Evolutionary conservation across 768 basidiomycete species (phyloP).

Genomic region (Coprinopsis marcescibilis): DNA sequence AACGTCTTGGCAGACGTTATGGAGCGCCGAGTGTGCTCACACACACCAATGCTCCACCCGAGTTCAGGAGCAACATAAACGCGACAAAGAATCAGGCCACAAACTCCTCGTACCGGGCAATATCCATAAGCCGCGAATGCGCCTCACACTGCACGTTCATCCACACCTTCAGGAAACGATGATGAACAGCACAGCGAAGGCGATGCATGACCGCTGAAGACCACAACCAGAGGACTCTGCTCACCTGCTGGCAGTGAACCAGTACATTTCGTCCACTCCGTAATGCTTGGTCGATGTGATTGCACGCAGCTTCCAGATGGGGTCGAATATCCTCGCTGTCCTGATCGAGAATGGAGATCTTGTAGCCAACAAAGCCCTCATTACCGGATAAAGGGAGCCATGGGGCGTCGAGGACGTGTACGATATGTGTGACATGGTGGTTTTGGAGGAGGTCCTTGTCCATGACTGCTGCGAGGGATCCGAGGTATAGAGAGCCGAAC

Average conservation of each 20-base stretch:
- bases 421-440: conserved; percentile 51
- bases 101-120: no score
- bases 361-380: conserved; percentile 50
- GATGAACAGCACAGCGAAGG: no score
- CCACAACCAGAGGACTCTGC: conserved; percentile 12
- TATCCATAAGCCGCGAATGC: no score
- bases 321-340: conserved; percentile 56
- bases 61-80: no score
- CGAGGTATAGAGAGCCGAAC: conserved; percentile 60
- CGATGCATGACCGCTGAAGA: background rate
- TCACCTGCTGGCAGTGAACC: conserved; percentile 80
- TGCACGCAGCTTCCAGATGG: conserved; percentile 63
- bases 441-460: conserved; percentile 46
- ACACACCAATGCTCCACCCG: no score
- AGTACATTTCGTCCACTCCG: conserved; percentile 57
- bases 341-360: conserved; percentile 64
- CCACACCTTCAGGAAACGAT: no score
- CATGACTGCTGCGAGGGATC: conserved; percentile 55
- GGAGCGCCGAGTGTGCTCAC: no score
- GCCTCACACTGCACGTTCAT: no score
- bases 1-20: no score
- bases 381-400: conserved; percentile 51
- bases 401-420: conserved; percentile 62
- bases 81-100: no score
- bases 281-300: conserved; percentile 60